These are phyloP conservation scores for Epicoccum nigrum DNA, from an alignment of 2,329 filamentous ascomycete species.

Conservation along the genomic window DNA sequence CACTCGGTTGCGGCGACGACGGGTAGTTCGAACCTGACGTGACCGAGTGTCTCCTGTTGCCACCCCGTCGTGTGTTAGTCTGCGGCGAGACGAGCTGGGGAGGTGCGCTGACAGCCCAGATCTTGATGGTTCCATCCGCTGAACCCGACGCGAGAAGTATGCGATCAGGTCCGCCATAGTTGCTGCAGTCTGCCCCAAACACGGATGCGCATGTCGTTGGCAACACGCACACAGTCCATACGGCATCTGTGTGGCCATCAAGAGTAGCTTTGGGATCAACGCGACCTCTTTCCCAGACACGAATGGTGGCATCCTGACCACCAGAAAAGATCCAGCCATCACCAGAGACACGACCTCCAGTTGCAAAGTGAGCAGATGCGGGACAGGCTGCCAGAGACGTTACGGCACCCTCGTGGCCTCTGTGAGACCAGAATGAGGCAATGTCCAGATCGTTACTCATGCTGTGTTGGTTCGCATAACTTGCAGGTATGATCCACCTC, in stretches of 20 bases:
- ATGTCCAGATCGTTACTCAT: constrained; percentile 85
- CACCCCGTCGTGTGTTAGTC: constrained; percentile 71
- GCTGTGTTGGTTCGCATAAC: constrained; percentile 68
- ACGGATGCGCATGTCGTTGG: constrained; percentile 80
- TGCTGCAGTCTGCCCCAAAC: constrained; percentile 73
- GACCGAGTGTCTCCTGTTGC: constrained; percentile 87
- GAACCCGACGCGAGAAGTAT: constrained; percentile 90
- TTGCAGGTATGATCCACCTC: constrained; percentile 89
- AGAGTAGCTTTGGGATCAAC: constrained; percentile 95
- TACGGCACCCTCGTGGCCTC: constrained; percentile 90
- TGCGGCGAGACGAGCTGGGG: constrained; percentile 84
- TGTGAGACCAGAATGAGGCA: constrained; percentile 90
- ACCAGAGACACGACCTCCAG: constrained; percentile 82
- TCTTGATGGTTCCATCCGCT: constrained; percentile 86
- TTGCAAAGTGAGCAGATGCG: constrained; percentile 84
- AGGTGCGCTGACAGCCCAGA: constrained; percentile 93
- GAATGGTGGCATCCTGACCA: constrained; percentile 88
- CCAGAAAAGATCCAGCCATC: constrained; percentile 99
- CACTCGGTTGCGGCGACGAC: constrained; percentile 85
- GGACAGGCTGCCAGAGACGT: constrained; percentile 87
- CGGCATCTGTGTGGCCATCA: constrained; percentile 91
- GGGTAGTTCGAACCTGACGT: constrained; percentile 93
- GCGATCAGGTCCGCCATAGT: constrained; percentile 81
- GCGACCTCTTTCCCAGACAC: constrained; percentile 92
- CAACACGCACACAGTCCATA: constrained; percentile 93